Conservation (phyloP, 2,329 filamentous ascomycete species). For the Huntiella bhutanensis region DNA sequence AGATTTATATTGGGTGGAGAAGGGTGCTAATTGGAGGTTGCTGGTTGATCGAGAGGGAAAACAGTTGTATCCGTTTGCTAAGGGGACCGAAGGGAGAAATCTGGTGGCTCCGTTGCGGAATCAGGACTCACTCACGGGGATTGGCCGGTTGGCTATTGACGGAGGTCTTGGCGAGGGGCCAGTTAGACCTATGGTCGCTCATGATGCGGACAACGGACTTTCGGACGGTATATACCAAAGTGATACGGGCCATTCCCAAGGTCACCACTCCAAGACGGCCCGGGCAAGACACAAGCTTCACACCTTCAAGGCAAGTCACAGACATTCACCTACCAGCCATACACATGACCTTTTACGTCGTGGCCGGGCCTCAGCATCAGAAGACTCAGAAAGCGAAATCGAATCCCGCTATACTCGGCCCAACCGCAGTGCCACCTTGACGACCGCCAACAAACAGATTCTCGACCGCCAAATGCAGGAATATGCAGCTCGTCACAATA, state of each 20-base stretch:
- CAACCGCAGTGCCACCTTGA: slow-evolving; percentile 27
- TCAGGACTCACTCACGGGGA: background rate
- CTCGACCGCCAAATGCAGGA: slow-evolving; percentile 44
- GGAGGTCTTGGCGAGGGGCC: background rate
- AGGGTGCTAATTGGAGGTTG: slow-evolving; percentile 57
- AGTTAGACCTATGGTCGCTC: slow-evolving; percentile 9
- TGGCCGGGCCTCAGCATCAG: slow-evolving; percentile 31
- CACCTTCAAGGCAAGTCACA: slow-evolving; percentile 20
- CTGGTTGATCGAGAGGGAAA: slow-evolving; percentile 65
- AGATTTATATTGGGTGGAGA: slow-evolving; percentile 80
- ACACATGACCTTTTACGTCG: slow-evolving; percentile 33
- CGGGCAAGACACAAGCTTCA: slow-evolving; percentile 10
- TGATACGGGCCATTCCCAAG: background rate
- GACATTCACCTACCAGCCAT: slow-evolving; percentile 29
- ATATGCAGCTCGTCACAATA: slow-evolving; percentile 34
- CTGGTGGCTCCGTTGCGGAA: background rate
- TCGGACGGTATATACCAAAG: slow-evolving; percentile 14
- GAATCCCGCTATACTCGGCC: slow-evolving; percentile 22
- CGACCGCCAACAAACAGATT: slow-evolving; percentile 29
- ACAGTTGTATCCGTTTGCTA: slow-evolving; percentile 38
- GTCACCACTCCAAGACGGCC: slow-evolving; percentile 5
- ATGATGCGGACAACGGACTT: slow-evolving; percentile 16
- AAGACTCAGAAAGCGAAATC: slow-evolving; percentile 39
- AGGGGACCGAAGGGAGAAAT: background rate
- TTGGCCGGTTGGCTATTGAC: background rate